Conservation (phyloP, 2,329 filamentous ascomycete genomes). For the Gnomoniopsis sp. region DNA sequence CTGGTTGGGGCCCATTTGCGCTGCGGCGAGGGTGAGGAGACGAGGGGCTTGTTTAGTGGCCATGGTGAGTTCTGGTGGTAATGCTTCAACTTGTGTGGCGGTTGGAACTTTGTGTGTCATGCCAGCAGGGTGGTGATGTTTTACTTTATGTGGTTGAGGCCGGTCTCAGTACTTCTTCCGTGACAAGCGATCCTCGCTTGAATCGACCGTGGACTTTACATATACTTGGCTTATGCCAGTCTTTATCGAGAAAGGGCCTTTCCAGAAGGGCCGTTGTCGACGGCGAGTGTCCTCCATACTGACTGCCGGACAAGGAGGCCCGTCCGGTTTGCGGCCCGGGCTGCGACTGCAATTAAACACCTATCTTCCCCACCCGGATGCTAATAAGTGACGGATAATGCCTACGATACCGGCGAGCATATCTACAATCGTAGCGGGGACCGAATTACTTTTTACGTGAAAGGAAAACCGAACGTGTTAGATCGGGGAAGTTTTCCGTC, state of each 20-base stretch:
- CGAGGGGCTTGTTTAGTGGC: slow-evolving; percentile 11
- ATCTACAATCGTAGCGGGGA: neutral
- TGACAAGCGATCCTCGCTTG: no score
- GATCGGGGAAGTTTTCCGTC: neutral
- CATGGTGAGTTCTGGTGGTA: neutral
- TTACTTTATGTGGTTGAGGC: neutral
- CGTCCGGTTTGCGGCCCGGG: slow-evolving; percentile 1
- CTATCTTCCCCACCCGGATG: slow-evolving; percentile 5
- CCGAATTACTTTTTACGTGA: neutral
- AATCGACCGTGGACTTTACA: no score
- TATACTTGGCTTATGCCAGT: neutral
- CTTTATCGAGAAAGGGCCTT: slow-evolving; percentile 4
- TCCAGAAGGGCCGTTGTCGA: neutral
- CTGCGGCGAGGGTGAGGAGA: slow-evolving; percentile 41
- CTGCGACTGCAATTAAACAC: neutral
- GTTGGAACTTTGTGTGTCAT: neutral
- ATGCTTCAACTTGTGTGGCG: neutral
- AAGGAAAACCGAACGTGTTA: neutral
- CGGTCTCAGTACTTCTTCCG: neutral
- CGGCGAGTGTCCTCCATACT: neutral
- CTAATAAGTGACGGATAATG: neutral
- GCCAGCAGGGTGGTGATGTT: no score
- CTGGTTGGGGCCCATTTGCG: slow-evolving; percentile 49
- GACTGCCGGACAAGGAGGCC: neutral
- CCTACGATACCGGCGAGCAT: neutral